These are phyloP conservation scores for Pestalotiopsis sp. DNA, from an alignment of 2,329 filamentous ascomycete species.

Conservation along the genomic window DNA sequence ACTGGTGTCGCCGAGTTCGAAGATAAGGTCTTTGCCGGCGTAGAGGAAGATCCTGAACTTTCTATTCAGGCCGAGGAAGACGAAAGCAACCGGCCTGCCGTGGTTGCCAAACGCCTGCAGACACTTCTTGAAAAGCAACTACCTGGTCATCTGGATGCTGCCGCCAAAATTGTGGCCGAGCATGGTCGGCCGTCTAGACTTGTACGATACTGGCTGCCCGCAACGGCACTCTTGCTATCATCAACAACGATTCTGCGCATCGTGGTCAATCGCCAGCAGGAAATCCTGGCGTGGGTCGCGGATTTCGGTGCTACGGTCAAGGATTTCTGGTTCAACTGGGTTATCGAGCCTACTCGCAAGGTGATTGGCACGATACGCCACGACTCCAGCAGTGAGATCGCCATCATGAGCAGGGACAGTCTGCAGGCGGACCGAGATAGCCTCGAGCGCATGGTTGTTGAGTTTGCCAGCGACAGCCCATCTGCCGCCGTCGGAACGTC, in stretches of 20 bases:
- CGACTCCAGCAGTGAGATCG: constrained; percentile 88
- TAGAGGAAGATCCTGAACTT: constrained; percentile 61
- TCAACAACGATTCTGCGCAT: constrained; percentile 85
- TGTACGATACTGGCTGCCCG: constrained; percentile 87
- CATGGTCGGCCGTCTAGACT: constrained; percentile 76
- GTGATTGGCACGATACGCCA: constrained; percentile 91
- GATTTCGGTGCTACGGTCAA: constrained; percentile 76
- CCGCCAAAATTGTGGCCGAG: constrained; percentile 53
- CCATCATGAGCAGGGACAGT: constrained; percentile 93
- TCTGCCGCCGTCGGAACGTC: constrained; percentile 51
- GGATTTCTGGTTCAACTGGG: constrained; percentile 97
- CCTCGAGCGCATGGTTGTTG: constrained; percentile 95
- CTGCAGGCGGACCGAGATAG: constrained; percentile 87
- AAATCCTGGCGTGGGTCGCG: constrained; percentile 77
- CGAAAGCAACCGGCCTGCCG: constrained; percentile 49
- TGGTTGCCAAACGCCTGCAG: constrained; percentile 67
- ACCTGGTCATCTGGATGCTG: constrained; percentile 62
- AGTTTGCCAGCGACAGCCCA: constrained; percentile 86
- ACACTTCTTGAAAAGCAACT: constrained; percentile 69
- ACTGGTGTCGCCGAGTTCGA: constrained; percentile 64
- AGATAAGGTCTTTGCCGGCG: constrained; percentile 62
- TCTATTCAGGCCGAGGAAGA: constrained; percentile 52
- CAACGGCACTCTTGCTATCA: constrained; percentile 70
- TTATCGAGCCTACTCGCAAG: constrained; percentile 80
- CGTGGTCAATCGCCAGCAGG: constrained; percentile 70